Evolutionary conservation across 331 rosid species (phyloP), one percentile per base, ranked within the genome.

Genomic region (Quercus tomentella): DNA sequence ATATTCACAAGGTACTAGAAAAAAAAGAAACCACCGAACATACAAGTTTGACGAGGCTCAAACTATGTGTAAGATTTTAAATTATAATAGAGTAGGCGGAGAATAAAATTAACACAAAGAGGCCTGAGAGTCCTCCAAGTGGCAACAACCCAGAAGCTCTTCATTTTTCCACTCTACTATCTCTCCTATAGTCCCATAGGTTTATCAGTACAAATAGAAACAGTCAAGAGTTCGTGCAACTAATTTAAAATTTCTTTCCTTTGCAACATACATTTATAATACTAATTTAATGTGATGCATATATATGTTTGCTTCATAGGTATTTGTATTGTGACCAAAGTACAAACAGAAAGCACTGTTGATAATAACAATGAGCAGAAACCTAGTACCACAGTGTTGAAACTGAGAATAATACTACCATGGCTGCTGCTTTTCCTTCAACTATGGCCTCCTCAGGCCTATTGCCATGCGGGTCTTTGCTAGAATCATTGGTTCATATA

Each of bases 401-500:
- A 76, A 30, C 37, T 37, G 43, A 37, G 43, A 7, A 7, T 2
- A 7, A 37, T 37, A 37, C 10, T 7, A 70, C 78, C 76, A 92
- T 87, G 93, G 94, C 86, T 68, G 85, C 69, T 55, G 79, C 76
- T 70, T 82, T 88, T 75, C 81, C 92, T 55, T 66, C 90, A 1
- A 71, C 76, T 77, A 86, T 85, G 85, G 82, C 90, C 43, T 81
- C 92, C 74, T 74, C 86, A 20, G 87, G 88, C 51, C 82, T 90
- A 85, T 89, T 90, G 84, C 94, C 97, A 71, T 84, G 83, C 0
- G 92, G 91, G 26, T 87, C 97, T 35, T 76, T 95, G 86, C 74
- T 95, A 75, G 93, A 93, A 26, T 91, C 97, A 7, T 74, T 93
- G 84, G 77, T 93, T 79, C 89, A 89, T 56, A 26, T 88, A 26